phyloP scores from a whole-genome alignment of 306 rosid species.

The Rubus idaeus region DNA sequence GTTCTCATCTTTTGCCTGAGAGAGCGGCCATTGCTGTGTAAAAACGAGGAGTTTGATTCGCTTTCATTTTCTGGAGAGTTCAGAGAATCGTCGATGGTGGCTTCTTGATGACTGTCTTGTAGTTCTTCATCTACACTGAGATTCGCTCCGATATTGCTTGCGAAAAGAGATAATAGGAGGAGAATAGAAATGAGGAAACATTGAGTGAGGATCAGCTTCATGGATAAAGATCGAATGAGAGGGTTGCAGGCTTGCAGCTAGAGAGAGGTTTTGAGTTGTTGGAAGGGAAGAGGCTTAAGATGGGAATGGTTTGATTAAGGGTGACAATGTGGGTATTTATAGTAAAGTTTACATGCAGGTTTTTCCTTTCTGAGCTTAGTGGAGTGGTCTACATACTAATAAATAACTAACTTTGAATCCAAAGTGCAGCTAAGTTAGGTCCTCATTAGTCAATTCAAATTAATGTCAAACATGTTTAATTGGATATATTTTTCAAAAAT shows the following conservation, averaged over 20 bases:
- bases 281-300: not conserved
- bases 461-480: not conserved
- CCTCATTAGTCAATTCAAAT: not conserved
- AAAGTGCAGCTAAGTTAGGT: constrained; percentile 9
- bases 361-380: not conserved
- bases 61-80: not conserved
- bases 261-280: not conserved
- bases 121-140: not conserved
- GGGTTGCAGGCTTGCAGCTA: not conserved
- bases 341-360: not conserved
- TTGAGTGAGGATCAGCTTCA: not conserved
- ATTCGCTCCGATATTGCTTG: not conserved
- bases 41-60: not conserved
- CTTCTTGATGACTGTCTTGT: not conserved
- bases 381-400: constrained; percentile 10
- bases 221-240: not conserved
- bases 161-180: not conserved
- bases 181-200: not conserved
- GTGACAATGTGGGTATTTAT: constrained; percentile 14
- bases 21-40: not conserved
- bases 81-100: not conserved
- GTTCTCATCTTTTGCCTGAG: constrained; percentile 8
- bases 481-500: not conserved
- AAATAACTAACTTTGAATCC: not conserved
- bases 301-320: constrained; percentile 2